Base-by-base conservation (phyloP, 2,329 filamentous ascomycete genomes). In the Fusarium tjaetaba region DNA sequence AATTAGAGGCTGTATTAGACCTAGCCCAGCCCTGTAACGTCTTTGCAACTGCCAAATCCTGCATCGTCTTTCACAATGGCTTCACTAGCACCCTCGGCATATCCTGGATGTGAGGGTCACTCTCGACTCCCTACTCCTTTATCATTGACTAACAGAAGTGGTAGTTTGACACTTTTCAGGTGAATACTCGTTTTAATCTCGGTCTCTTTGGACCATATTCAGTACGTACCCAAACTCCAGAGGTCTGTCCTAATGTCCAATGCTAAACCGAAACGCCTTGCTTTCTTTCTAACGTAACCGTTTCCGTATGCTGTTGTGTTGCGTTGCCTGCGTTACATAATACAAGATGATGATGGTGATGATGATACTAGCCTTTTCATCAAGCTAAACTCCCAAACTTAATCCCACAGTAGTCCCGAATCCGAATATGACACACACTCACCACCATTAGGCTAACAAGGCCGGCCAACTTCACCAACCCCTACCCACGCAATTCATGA, bases 231-330 rank as follows among this genome's bases (percentile, higher is more conserved):
- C 36, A 34, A 65, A 65, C 52, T 45, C 41, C 58, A 58, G 43
- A 53, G 36, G 43, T 34, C 45, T 41, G n/a, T 38, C 43, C 59
- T 52, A 56, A 52, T 38, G 36, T 18, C 36, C 36, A 38, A 71
- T 73, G 48, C 66, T 68, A 34, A 73, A 59, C 70, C 70, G 16
- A 63, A 41, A 68, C 70, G 70, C 71, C 71, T 60, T 73, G 61
- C 61, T 70, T 55, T 53, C 58, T 51, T 36, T 73, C 70, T 73
- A 73, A 69, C 65, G 51, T 57, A 53, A 52, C 70, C 66, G 30
- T 66, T 51, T 51, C 70, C 70, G 46, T 71, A 73, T 65, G 65
- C 65, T 68, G 46, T 65, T 65, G 39, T 68, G 46, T 65, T 65
- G n/a, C 43, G 56, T 73, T 61, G 60, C 32, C 39, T 62, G 61